Percentiles rank a stretch among this genome's conserved stretches.
phyloP scores from a whole-genome alignment of 225 moss, liverwort and hornwort genomes.

The Neckera pumila region DNA sequence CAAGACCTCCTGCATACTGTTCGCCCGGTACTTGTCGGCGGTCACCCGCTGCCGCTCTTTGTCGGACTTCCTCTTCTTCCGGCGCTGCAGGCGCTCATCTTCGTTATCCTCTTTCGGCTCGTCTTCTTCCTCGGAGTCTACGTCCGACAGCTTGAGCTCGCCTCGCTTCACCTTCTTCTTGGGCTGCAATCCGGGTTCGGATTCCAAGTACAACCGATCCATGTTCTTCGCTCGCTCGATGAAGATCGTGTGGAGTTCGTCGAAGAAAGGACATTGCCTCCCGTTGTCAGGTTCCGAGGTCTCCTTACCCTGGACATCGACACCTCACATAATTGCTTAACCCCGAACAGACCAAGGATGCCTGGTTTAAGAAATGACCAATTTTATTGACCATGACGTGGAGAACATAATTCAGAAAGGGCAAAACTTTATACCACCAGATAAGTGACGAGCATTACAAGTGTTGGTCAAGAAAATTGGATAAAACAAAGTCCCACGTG shows the following conservation, averaged over 20 bases:
- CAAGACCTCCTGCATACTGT: conserved; percentile 94
- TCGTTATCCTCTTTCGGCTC: conserved; percentile 73
- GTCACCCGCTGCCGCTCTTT: conserved; percentile 91
- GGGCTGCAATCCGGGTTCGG: conserved; percentile 71
- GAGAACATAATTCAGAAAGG: not conserved
- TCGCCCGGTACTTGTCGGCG: conserved; percentile 86
- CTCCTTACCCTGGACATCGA: conserved; percentile 75
- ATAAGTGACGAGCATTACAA: not conserved
- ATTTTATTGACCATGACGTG: not conserved
- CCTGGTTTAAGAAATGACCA: not conserved
- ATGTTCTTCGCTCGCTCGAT: conserved; percentile 94
- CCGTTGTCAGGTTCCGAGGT: conserved; percentile 95
- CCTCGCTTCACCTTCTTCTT: conserved; percentile 81
- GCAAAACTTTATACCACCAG: not conserved
- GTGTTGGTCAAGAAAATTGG: not conserved
- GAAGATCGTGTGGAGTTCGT: conserved; percentile 87
- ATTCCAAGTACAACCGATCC: conserved; percentile 85
- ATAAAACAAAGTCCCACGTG: not conserved
- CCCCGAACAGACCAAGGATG: not conserved
- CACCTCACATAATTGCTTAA: not conserved
- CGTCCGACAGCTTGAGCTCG: conserved; percentile 76
- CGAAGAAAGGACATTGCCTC: conserved; percentile 89
- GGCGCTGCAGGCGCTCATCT: conserved; percentile 67
- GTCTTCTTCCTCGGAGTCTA: conserved; percentile 91
- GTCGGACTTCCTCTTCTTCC: conserved; percentile 93